These are phyloP conservation scores for Globisporangium apiculatum DNA, from an alignment of 352 stramenopile species.

Conservation along the genomic window DNA sequence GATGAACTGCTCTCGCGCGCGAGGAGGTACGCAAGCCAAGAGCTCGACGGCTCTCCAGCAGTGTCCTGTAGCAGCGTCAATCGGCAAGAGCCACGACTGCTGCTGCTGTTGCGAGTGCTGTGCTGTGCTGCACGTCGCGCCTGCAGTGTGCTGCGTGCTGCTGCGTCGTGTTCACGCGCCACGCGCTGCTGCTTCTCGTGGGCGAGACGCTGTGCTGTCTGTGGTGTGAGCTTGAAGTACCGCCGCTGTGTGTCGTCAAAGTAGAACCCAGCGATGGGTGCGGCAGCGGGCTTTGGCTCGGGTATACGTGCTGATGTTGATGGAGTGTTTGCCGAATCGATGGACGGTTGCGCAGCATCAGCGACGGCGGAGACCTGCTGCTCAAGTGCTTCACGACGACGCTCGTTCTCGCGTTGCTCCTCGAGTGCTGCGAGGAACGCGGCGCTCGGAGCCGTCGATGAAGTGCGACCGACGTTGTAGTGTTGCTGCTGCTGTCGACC, in stretches of 20 bases:
- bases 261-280: conserved; percentile 41
- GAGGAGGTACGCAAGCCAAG: conserved; percentile 22
- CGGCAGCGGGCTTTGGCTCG: too few relatives aligned
- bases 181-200: conserved; percentile 2
- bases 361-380: background rate
- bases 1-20: conserved; percentile 25
- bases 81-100: background rate
- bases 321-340: too few relatives aligned
- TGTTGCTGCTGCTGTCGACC: background rate
- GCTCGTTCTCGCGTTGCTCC: conserved; percentile 37
- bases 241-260: conserved; percentile 40
- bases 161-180: background rate
- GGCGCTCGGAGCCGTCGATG: conserved; percentile 14
- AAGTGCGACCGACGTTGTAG: background rate
- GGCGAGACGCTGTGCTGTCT: conserved; percentile 13
- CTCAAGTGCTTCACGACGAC: conserved; percentile 10
- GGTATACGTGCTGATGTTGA: too few relatives aligned
- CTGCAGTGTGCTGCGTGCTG: background rate
- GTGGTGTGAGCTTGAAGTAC: conserved; percentile 43
- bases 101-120: background rate
- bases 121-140: background rate
- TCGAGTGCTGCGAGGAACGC: conserved; percentile 56
- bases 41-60: background rate
- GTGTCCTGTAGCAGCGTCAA: background rate
- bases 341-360: too few relatives aligned